phyloP scores from a whole-genome alignment of 2,329 filamentous ascomycete genomes.

The Chaetomium olivaceum region DNA sequence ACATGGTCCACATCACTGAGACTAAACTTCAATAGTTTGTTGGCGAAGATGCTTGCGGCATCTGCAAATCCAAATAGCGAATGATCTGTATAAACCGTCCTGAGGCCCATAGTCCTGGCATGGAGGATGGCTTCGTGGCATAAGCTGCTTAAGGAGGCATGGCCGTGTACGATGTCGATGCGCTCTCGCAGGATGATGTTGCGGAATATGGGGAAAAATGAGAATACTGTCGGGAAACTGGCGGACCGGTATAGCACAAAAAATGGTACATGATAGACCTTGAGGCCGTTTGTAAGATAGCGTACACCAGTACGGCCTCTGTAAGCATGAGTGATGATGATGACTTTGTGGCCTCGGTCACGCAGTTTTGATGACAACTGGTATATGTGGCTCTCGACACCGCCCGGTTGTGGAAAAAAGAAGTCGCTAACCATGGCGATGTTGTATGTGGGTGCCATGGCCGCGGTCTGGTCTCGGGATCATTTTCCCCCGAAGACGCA shows the following conservation, averaged over 20 bases:
- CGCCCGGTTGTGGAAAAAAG: constrained; percentile 97
- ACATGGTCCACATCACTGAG: constrained; percentile 97
- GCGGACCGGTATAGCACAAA: constrained; percentile 91
- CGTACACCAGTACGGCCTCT: constrained; percentile 86
- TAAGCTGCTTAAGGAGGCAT: constrained; percentile 87
- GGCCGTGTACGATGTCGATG: constrained; percentile 98
- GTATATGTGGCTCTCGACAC: constrained; percentile 97
- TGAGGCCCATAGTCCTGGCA: constrained; percentile 90
- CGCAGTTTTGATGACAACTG: constrained; percentile 95
- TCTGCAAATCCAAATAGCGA: constrained; percentile 97
- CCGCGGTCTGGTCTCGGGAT: constrained; percentile 3
- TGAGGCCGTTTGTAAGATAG: constrained; percentile 95
- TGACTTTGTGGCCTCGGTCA: constrained; percentile 95
- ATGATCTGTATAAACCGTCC: constrained; percentile 96
- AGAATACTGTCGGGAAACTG: constrained; percentile 96
- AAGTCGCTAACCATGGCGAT: constrained; percentile 97
- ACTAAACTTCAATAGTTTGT: constrained; percentile 95
- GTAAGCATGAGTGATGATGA: constrained; percentile 96
- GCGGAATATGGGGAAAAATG: constrained; percentile 95
- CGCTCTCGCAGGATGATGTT: constrained; percentile 93
- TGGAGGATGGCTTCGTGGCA: constrained; percentile 95
- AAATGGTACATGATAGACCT: constrained; percentile 97
- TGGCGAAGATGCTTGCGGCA: constrained; percentile 91
- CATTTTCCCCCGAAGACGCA: constrained; percentile 19
- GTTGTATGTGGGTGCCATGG: constrained; percentile 60